Percentiles rank a stretch among this genome's conserved stretches.
Conservation (phyloP, 768 basidiomycete species). For the Boletus pseudopeckii region DNA sequence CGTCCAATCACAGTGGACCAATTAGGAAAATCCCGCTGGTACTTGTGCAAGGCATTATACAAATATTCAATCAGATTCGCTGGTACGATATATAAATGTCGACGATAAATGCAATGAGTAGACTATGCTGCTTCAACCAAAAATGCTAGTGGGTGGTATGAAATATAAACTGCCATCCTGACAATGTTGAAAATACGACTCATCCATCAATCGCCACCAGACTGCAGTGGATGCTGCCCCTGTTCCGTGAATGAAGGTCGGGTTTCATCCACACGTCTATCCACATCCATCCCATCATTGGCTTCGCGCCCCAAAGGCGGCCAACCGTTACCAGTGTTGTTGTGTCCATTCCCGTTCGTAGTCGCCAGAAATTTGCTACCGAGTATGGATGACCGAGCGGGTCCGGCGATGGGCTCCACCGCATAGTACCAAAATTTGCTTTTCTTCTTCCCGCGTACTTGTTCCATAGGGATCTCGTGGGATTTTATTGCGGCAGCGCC, state of each 20-base stretch:
- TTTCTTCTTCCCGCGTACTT: slow-evolving; percentile 75
- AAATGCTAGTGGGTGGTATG: slow-evolving; percentile 32
- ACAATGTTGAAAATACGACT: slow-evolving; percentile 6
- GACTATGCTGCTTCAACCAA: slow-evolving; percentile 27
- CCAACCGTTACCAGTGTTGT: slow-evolving; percentile 8
- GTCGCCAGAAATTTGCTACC: slow-evolving; percentile 13
- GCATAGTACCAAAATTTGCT: slow-evolving; percentile 91
- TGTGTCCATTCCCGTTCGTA: slow-evolving; percentile 23
- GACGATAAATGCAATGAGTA: slow-evolving; percentile 29
- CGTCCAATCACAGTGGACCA: background rate
- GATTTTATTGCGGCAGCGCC: slow-evolving; percentile 69
- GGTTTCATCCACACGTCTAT: slow-evolving; percentile 16
- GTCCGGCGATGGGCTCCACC: slow-evolving; percentile 60
- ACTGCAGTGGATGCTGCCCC: slow-evolving; percentile 9
- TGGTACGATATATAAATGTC: slow-evolving; percentile 18
- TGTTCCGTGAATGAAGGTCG: slow-evolving; percentile 17
- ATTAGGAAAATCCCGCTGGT: slow-evolving; percentile 14
- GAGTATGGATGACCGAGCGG: slow-evolving; percentile 14
- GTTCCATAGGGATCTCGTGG: slow-evolving; percentile 70
- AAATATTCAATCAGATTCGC: background rate
- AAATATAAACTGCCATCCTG: slow-evolving; percentile 15
- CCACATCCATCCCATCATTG: slow-evolving; percentile 22
- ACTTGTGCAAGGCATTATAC: background rate
- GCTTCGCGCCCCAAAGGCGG: background rate
- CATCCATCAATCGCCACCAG: slow-evolving; percentile 9